Base-by-base conservation (phyloP, 148 eudicot genomes). In the Rhododendron henanense region DNA sequence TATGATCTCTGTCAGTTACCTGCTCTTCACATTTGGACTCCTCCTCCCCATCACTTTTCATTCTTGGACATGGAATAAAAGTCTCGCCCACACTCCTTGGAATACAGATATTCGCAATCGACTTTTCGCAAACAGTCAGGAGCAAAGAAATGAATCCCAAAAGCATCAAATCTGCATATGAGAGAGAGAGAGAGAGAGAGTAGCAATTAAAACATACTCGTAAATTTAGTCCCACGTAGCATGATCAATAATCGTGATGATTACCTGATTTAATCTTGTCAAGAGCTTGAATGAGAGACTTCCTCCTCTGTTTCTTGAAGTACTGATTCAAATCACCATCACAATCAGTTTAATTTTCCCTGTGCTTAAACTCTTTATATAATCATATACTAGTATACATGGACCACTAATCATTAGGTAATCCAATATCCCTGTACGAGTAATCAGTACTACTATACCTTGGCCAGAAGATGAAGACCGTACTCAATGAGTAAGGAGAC, bases 101-200 rank as follows among this genome's bases (percentile, higher is more conserved):
- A 28, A 91, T 89, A 31, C 92, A 91, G 28, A 91, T 91, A 15
- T 63, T 87, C 41, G 91, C 84, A 86, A 91, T 91, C 1, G 51
- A 71, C 78, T 82, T 86, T 44, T 91, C 83, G 13, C 10, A 13
- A 6, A 91, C 82, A 18, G 90, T 87, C 67, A 91, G 84, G 35
- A 88, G 79, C 87, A 91, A 86, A 28, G 92, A 91, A 25, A 91
- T 82, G 78, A 91, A 91, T n/a, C 92, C 92, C 87, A 91, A 73
- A 77, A 91, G 87, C 90, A 91, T 9, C 88, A 91, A 88, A 23
- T 91, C 92, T 91, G 61, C 86, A 89, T 10, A 13, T 21, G 21
- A 3, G 23, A 65, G 2, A 77, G 53, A 44, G 78, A 77, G 53
- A 44, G 78, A 51, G 57, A 51, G 57, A 53, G 18, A 13, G 55